Base-by-base conservation (phyloP, 2,329 filamentous ascomycete species). In the Fusarium sp. region DNA sequence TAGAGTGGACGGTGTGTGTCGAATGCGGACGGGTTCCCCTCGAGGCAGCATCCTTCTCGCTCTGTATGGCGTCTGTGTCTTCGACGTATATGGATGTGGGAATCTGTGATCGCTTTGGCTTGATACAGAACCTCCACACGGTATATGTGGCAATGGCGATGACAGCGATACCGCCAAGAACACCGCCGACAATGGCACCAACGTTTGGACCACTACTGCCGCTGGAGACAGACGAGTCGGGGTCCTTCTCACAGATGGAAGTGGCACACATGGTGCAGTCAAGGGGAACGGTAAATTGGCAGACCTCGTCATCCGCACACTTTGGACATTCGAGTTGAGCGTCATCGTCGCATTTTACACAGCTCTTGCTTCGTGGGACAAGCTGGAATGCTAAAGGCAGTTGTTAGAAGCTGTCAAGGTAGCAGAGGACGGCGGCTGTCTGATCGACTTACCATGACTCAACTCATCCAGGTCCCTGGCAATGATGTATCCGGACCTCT, bases 181-280 rank as follows among this genome's bases (percentile, higher is more conserved):
- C 94, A 68, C 95, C 95, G 68, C 96, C 96, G 3, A 91, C 95
- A 68, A 99, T 97, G 32, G 93, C 92, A 40, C 94, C 94, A 2
- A 90, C 83, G 70, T 92, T 94, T 9, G 91, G 86, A 9, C 86
- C 84, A 12, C 81, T 80, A 36, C 74, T 74, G 38, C 73, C 74
- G 43, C 69, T 64, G 15, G 58, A 53, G 28, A 48, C 57, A 54
- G 68, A 62, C 61, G 53, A 40, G 59, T 54, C 23, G 65, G 49
- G 28, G 19, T 73, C 74, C 36, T 70, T 63, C 48, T 79, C 74
- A 72, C 87, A 87, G 61, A 84, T 74, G 17, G 83, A 81, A 54
- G 78, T 77, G 10, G 83, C 73, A 65, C 86, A 88, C 66, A 80
- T 76, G 3, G 71, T 76, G 73, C 85, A 87, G 44, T 77, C 79